Evolutionary conservation across 768 basidiomycete species (phyloP), one percentile per base, ranked within the genome.

Genomic region (Rhodocollybia butyracea): DNA sequence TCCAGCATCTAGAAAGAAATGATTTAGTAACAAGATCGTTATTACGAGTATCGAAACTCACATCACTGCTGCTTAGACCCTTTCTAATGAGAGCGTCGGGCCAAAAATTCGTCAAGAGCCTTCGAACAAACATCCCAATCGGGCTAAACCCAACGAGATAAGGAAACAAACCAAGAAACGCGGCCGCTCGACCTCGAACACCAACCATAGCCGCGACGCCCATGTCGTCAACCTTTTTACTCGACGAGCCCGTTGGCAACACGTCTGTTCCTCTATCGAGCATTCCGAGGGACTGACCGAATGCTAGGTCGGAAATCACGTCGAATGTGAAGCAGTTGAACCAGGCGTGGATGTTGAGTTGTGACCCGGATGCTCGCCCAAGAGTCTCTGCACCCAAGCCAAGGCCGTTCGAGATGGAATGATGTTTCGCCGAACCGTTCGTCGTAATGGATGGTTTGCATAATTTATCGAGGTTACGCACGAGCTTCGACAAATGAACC

Each of bases 321-420:
- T 50, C 48, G 34, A 50, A 50, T 50, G 48, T 50, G 34, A 50
- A 50, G 48, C 48, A 50, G 27, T 50, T 50, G 32, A 50, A 50
- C 48, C 48, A 50, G 3, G 48, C 48, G 32, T 38, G 48, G 19
- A 50, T 50, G 27, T 50, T 50, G 48, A 26, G 8, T 36, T 48
- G 22, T 24, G 11, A n/a, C 13, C 48, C 48, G n/a, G 48, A 50
- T 24, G 48, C 48, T 15, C 48, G 32, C 13, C 48, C 48, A 10
- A 34, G 48, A 22, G 32, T 50, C 34, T 50, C 48, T 11, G 48
- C 48, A 17, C 48, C 48, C 34, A 50, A 12, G 12, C 31, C 31
- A n/a, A 50, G 31, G 7, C 48, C 48, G 22, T 50, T 50, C 3
- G 34, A 6, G 10, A 10, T 31, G 15, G 48, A 8, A 31, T 26